Evolutionary conservation across 2,329 filamentous ascomycete genomes (phyloP), one percentile per base, ranked within the genome.

Genomic region (Mollisia scopiformis): DNA sequence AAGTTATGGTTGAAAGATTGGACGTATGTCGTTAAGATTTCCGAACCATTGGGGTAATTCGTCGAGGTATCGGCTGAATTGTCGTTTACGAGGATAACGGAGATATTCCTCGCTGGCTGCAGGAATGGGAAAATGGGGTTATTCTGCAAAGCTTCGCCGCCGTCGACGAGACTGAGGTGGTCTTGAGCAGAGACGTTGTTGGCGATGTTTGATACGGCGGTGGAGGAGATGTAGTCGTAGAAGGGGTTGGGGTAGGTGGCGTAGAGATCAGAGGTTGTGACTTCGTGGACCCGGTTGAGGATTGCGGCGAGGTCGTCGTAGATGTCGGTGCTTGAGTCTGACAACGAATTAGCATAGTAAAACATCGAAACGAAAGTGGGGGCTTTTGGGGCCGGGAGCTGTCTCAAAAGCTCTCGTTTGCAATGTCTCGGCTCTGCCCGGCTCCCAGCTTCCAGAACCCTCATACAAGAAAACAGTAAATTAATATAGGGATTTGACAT

Each of bases 41-140:
- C 75, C 2, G 72, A 73, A 13, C 81, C 80, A 61, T 81, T 77
- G 37, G 80, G 80, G 65, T 72, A 81, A 58, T 75, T 72, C 8
- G 23, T 51, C 37, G 53, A 56, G 0, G 84, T 88, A 74, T 90
- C 87, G 67, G 84, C 86, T 5, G 81, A 83, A 55, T 85, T 86
- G 75, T 90, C 88, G 70, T 86, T 80, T 53, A 86, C 86, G 72
- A 89, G 82, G 70, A 90, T 80, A 55, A 89, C 82, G 71, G 88
- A 85, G 62, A 89, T 78, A 60, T 76, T 72, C 58, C 85, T 82
- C 6, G 77, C 66, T 75, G 64, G 77, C 50, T 80, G 78, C 56
- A 82, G 75, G 46, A 82, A 75, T 0, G 80, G 80, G 70, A 78
- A 79, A 57, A 82, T 73, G 0, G 80, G 80, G 30, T 78, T 76